Evolutionary conservation across 176 grass and related monocot species (phyloP).

Genomic region (Otatea glauca): DNA sequence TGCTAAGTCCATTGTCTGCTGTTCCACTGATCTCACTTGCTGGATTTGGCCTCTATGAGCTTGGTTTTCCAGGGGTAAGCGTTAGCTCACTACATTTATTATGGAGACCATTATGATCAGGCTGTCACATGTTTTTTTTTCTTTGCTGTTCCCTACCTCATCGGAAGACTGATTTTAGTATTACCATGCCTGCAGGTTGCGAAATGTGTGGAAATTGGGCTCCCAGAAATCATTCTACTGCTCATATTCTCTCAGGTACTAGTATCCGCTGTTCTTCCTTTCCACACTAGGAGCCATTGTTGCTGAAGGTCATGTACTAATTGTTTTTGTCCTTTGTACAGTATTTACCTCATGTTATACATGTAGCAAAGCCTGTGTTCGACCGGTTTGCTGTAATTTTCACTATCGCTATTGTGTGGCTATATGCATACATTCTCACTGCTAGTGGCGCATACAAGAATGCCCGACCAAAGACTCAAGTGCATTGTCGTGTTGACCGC

Average conservation of each 20-base stretch:
- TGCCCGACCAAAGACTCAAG: conserved; percentile 68
- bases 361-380: conserved; percentile 58
- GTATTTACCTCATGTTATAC: conserved; percentile 77
- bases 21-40: conserved; percentile 77
- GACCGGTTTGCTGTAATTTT: conserved; percentile 88
- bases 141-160: neutral
- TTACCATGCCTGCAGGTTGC: conserved; percentile 58
- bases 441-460: conserved; percentile 81
- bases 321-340: conserved; percentile 32
- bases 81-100: neutral
- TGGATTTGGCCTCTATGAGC: conserved; percentile 91
- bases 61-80: conserved; percentile 87
- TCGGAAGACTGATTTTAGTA: neutral
- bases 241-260: conserved; percentile 80
- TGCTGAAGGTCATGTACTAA: conserved; percentile 28
- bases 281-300: neutral
- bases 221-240: conserved; percentile 79
- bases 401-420: conserved; percentile 79
- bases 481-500: conserved; percentile 87
- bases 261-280: neutral
- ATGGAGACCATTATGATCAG: neutral
- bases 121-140: neutral
- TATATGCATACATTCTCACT: conserved; percentile 87
- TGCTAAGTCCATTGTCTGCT: conserved; percentile 78
- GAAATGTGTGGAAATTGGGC: conserved; percentile 89